A percentile compares a stretch with the other conserved stretches of the same genome.
These are phyloP conservation scores for Cytidiella melzeri DNA, from an alignment of 768 basidiomycete species.

Conservation along the genomic window DNA sequence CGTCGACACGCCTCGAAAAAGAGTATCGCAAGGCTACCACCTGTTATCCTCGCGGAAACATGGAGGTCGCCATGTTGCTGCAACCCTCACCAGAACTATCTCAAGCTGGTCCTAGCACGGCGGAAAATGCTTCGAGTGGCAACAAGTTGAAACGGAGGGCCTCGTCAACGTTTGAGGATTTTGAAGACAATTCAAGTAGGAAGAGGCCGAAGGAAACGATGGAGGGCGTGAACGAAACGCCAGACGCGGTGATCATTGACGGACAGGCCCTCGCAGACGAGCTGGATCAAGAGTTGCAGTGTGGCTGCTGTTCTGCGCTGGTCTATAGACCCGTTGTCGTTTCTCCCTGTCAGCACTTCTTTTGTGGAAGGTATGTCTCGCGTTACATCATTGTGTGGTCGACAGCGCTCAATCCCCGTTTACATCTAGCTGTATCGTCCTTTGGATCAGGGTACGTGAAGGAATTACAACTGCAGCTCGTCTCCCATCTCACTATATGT, in stretches of 20 bases:
- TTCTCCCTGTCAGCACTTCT: conserved; percentile 84
- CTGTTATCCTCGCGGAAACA: neutral
- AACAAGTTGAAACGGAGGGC: conserved; percentile 52
- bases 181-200: conserved; percentile 40
- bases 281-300: conserved; percentile 70
- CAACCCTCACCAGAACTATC: neutral
- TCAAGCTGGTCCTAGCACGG: neutral
- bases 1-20: no score
- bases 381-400: neutral
- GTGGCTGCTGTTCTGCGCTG: conserved; percentile 79
- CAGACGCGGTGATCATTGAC: conserved; percentile 14
- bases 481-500: neutral
- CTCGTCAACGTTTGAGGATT: conserved; percentile 51
- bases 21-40: neutral
- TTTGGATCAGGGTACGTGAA: conserved; percentile 80
- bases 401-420: conserved; percentile 2
- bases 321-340: conserved; percentile 81
- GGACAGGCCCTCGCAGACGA: conserved; percentile 47
- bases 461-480: conserved; percentile 11
- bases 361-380: conserved; percentile 71
- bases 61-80: conserved; percentile 5
- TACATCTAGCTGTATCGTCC: conserved; percentile 58
- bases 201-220: conserved; percentile 55
- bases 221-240: neutral
- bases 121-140: neutral